Conservation (phyloP, 2,329 filamentous ascomycete species). For the Calycina marina region DNA sequence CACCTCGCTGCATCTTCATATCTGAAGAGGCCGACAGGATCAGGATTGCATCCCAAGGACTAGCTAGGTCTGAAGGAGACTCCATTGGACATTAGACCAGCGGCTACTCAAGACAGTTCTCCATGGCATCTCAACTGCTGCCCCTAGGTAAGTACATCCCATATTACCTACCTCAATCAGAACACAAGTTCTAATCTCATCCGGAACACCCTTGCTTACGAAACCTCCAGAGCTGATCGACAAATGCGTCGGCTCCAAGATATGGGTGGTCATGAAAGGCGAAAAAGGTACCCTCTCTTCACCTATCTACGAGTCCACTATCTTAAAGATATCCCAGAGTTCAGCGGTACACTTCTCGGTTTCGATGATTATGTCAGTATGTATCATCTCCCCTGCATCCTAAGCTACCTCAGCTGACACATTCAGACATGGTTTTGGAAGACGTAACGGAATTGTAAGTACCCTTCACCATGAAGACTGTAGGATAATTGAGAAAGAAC, state of each 20-base stretch:
- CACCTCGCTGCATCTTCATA: too few relatives aligned
- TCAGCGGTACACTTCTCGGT: slow-evolving; percentile 82
- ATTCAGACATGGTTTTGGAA: slow-evolving; percentile 87
- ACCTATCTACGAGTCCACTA: not conserved
- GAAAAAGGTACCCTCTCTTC: slow-evolving; percentile 63
- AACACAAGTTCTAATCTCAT: not conserved
- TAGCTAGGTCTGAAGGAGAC: too few relatives aligned
- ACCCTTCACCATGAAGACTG: not conserved
- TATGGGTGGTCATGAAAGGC: slow-evolving; percentile 99
- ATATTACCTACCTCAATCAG: too few relatives aligned
- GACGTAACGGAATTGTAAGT: slow-evolving; percentile 91
- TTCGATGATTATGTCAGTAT: slow-evolving; percentile 99
- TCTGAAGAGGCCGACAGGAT: too few relatives aligned
- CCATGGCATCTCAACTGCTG: slow-evolving; percentile 21
- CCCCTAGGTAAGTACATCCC: slow-evolving; percentile 21
- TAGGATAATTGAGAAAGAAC: not conserved
- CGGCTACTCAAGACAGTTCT: too few relatives aligned
- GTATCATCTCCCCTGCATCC: slow-evolving; percentile 30
- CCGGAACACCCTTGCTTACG: not conserved
- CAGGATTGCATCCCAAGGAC: too few relatives aligned
- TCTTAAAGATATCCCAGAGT: slow-evolving; percentile 47
- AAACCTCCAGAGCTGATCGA: slow-evolving; percentile 75
- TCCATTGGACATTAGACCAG: too few relatives aligned
- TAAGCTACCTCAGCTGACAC: slow-evolving; percentile 4
- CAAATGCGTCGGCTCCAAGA: slow-evolving; percentile 93